Percentiles rank a stretch among this genome's conserved stretches.
These are phyloP conservation scores for Pseudognaphalium luteoalbum DNA, from an alignment of 129 eudicot species.

Conservation along the genomic window DNA sequence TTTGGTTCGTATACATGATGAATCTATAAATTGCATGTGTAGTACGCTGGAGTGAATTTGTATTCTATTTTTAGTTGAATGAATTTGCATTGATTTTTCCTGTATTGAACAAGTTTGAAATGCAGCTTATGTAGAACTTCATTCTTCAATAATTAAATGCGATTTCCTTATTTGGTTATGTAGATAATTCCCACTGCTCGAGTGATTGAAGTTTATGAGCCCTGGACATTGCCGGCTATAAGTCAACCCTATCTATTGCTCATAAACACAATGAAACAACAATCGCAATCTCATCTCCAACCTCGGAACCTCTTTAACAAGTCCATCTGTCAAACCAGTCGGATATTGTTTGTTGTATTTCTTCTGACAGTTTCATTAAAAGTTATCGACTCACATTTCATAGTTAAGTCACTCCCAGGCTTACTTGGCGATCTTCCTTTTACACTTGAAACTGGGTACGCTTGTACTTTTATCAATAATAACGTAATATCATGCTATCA, in stretches of 20 bases:
- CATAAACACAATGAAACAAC: conserved; percentile 6
- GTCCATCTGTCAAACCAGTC: background rate
- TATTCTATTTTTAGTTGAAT: too few relatives aligned
- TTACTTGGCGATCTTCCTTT: conserved; percentile 39
- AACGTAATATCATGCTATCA: background rate
- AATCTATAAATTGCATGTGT: too few relatives aligned
- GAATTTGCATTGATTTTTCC: too few relatives aligned
- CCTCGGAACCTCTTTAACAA: conserved; percentile 7
- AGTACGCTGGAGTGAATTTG: too few relatives aligned
- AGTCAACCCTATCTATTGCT: background rate
- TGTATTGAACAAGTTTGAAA: too few relatives aligned
- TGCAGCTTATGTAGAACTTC: background rate
- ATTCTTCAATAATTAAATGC: background rate
- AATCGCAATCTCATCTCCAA: conserved; percentile 8
- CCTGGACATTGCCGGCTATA: background rate
- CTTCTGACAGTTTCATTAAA: conserved; percentile 7
- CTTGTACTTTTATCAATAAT: background rate
- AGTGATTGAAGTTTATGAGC: background rate
- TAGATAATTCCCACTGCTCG: background rate
- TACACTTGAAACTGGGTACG: conserved; percentile 46
- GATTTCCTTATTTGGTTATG: background rate
- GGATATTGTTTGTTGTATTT: conserved; percentile 4
- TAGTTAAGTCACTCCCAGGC: conserved; percentile 33
- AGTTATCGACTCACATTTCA: conserved; percentile 26
- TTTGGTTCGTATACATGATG: too few relatives aligned